Conservation (phyloP, 371 early-diverging fungal species). For the Rhizopus sp. region DNA sequence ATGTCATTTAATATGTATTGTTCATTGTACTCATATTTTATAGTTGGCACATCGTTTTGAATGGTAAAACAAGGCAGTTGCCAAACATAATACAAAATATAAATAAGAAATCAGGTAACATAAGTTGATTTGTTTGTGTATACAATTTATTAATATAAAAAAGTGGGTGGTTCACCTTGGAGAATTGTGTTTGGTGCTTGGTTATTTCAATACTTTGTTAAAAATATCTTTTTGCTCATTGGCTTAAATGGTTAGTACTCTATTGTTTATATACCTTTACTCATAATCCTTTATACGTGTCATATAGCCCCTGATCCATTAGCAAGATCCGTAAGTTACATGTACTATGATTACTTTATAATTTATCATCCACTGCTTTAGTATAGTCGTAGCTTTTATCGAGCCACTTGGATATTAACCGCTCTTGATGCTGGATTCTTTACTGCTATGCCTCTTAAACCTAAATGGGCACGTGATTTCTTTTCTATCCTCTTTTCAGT, state of each 20-base stretch:
- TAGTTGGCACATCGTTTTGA: conserved; percentile 18
- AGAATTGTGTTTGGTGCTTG: conserved; percentile 76
- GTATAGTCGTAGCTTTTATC: conserved; percentile 91
- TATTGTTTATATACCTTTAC: neutral
- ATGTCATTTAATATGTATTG: neutral
- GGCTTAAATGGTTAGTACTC: conserved; percentile 58
- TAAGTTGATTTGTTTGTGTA: neutral
- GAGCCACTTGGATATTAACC: conserved; percentile 90
- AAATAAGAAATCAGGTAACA: conserved; percentile 33
- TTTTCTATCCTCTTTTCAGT: conserved; percentile 75
- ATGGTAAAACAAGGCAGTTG: conserved; percentile 32
- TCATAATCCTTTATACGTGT: neutral
- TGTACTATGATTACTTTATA: neutral
- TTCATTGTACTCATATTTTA: neutral
- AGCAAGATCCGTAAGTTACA: conserved; percentile 52
- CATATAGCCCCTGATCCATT: conserved; percentile 70
- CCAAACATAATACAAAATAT: conserved; percentile 19
- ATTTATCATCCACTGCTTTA: conserved; percentile 33
- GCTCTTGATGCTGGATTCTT: conserved; percentile 95
- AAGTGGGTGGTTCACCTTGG: conserved; percentile 72
- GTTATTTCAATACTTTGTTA: conserved; percentile 62
- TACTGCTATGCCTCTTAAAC: conserved; percentile 85
- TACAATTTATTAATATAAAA: conserved; percentile 10
- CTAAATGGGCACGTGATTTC: conserved; percentile 74
- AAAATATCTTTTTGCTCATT: conserved; percentile 56